phyloP scores from a whole-genome alignment of 1,284 basidiomycete species.

The Boletellus sp. region DNA sequence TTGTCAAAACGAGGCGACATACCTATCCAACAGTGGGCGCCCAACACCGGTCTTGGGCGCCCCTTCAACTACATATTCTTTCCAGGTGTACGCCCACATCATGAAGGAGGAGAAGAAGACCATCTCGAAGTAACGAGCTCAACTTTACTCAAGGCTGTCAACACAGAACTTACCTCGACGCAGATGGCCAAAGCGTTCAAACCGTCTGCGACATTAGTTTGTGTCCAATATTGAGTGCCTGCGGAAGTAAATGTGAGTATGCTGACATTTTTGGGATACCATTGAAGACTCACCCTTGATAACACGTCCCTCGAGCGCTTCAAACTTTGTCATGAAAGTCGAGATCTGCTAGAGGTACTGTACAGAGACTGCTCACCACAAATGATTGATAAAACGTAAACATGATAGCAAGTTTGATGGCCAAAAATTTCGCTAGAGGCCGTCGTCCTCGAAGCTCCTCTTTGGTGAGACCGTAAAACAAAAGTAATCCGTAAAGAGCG shows the following conservation, averaged over 20 bases:
- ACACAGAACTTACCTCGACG: conserved; percentile 57
- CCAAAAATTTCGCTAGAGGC: conserved; percentile 79
- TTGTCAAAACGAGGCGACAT: conserved; percentile 14
- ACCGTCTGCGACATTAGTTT: conserved; percentile 77
- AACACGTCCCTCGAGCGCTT: conserved; percentile 53
- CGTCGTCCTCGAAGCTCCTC: conserved; percentile 72
- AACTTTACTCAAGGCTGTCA: neutral
- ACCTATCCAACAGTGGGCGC: conserved; percentile 73
- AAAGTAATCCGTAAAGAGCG: conserved; percentile 73
- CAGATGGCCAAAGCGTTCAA: conserved; percentile 78
- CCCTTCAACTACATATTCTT: conserved; percentile 53
- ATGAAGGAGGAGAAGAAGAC: conserved; percentile 75
- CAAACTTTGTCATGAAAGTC: conserved; percentile 43
- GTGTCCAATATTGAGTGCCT: conserved; percentile 77
- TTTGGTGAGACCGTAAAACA: conserved; percentile 80
- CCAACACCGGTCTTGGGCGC: conserved; percentile 48
- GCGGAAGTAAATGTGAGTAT: conserved; percentile 8
- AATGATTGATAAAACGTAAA: conserved; percentile 80
- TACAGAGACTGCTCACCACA: conserved; percentile 45
- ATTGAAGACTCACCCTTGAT: conserved; percentile 47
- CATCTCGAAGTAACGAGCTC: conserved; percentile 49
- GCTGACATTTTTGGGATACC: neutral
- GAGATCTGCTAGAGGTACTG: neutral
- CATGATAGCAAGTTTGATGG: conserved; percentile 85
- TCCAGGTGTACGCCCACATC: conserved; percentile 76